Base-by-base conservation (phyloP, 2,329 filamentous ascomycete genomes). In the Aspergillus sp. region DNA sequence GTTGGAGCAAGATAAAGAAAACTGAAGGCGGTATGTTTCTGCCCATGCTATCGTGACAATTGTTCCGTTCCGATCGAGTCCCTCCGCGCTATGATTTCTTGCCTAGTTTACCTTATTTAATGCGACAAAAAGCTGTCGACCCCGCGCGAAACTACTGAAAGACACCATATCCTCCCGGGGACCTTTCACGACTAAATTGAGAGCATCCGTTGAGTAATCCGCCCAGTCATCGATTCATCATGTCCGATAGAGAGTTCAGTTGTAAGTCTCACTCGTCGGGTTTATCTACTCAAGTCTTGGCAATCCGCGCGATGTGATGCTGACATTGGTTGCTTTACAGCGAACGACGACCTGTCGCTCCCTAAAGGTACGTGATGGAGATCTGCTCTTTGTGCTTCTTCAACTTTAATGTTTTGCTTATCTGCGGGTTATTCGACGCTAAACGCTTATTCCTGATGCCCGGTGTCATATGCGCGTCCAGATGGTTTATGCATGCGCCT, bases 291-390 rank as follows among this genome's bases (percentile, higher is more conserved):
- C 35, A 32, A 32, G 29, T 42, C 46, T 52, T 43, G 45, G 39
- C n/a, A n/a, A 39, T 31, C 11, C n/a, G n/a, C 45, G 46, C 42
- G 26, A 42, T 40, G 7, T 27, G 26, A 42, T 47, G 49, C 56
- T 64, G 44, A 59, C 52, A 43, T 46, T 39, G 13, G 33, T 49
- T 42, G 35, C 31, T 39, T 33, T 41, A 37, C 48, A 78, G 75
- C 72, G 53, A 76, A 70, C 62, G 78, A 81, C 56, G 78, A 82
- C 56, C 68, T 81, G 55, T 80, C 77, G 56, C 72, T 81, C 40
- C 78, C 78, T 26, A 81, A 81, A 71, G 75, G 75, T 77, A 63
- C 43, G 58, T 5, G 1, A 19, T 19, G 19, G 19, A 19, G 19
- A 4, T 35, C 19, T 6, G 11, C 7, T 8, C 13, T 35, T 19